Base-by-base conservation (phyloP, 148 eudicot genomes). In the Persicaria tinctoria region DNA sequence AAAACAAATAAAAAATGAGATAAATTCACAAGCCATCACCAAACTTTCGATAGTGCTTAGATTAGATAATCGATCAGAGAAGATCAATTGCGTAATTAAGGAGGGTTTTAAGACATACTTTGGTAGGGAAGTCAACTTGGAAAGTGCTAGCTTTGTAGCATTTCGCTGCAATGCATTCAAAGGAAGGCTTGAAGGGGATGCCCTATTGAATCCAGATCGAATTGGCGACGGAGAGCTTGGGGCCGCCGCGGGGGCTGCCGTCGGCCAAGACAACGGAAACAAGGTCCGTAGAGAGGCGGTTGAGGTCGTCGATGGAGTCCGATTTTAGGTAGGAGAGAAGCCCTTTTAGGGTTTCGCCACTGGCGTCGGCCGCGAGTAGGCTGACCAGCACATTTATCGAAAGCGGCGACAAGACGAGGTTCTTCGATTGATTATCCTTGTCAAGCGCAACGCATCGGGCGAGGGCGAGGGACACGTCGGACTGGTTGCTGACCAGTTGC, bases 151-250 rank as follows among this genome's bases (percentile, higher is more conserved):
- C 90, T 74, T 86, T 85, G 18, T 87, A 93, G 17, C 81, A 82
- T 47, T 72, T 77, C 45, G 84, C 88, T 0, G 85, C 87, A 49
- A 88, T 70, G 51, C 79, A 74, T 60, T 80, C 81, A 60, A 93
- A 93, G 5, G 73, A 18, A 59, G 88, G 71, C 73, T 89, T 88
- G 11, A 91, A 59, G n/a, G 76, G 54, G 13, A 88, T 73, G 6
- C 80, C 78, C 45, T 72, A 84, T 23, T 93, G 95, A 1, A 90
- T 75, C 98, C 95, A 94, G 27, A 89, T 82, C 5, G 91, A 93
- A 66, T 89, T 90, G 5, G 87, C 91, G 6, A 87, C 84, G 0
- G 90, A 81, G 82, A 94, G 41, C 68, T 56, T 57, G 5, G 95
- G 93, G 18, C 95, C 98, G 20, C 97, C 93, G 13, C 11, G 9